phyloP scores from a whole-genome alignment of 2,329 filamentous ascomycete species.

The Phyllosticta citribraziliensis region DNA sequence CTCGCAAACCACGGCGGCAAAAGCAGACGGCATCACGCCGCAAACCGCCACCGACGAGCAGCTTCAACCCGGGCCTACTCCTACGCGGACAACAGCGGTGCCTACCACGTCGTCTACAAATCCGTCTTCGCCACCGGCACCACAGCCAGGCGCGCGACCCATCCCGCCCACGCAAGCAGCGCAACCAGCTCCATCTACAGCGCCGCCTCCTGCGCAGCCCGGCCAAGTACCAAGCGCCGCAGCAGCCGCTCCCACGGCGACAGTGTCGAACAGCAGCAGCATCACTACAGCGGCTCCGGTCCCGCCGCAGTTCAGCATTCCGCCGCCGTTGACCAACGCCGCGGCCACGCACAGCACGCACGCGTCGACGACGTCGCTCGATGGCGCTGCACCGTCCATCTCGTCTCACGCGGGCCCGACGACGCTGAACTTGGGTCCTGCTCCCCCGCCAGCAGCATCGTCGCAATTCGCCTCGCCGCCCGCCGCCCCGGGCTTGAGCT shows the following conservation, averaged over 20 bases:
- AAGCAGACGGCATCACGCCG: constrained; percentile 14
- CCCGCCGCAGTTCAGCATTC: constrained; percentile 31
- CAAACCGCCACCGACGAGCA: constrained; percentile 23
- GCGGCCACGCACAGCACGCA: constrained; percentile 23
- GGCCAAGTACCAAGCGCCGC: constrained; percentile 29
- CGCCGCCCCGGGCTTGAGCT: not conserved
- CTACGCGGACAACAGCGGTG: constrained; percentile 27
- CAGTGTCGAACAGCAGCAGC: constrained; percentile 19
- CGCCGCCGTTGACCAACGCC: constrained; percentile 28
- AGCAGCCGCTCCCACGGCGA: constrained; percentile 15
- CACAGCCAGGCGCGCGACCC: constrained; percentile 22
- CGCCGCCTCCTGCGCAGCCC: constrained; percentile 29
- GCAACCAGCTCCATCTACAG: not conserved
- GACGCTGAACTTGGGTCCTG: constrained; percentile 27
- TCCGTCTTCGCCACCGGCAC: constrained; percentile 20
- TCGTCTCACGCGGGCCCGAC: constrained; percentile 19
- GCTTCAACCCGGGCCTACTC: constrained; percentile 22
- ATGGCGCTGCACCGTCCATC: too few relatives aligned
- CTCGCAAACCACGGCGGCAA: constrained; percentile 17
- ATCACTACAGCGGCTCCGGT: constrained; percentile 19
- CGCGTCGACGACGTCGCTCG: constrained; percentile 12
- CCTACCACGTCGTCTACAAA: constrained; percentile 19
- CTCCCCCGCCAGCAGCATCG: not conserved
- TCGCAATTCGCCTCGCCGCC: not conserved
- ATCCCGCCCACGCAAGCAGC: constrained; percentile 9